These are phyloP conservation scores for Phalaenopsis equestris DNA, from an alignment of 106 monocot species.

Conservation along the genomic window DNA sequence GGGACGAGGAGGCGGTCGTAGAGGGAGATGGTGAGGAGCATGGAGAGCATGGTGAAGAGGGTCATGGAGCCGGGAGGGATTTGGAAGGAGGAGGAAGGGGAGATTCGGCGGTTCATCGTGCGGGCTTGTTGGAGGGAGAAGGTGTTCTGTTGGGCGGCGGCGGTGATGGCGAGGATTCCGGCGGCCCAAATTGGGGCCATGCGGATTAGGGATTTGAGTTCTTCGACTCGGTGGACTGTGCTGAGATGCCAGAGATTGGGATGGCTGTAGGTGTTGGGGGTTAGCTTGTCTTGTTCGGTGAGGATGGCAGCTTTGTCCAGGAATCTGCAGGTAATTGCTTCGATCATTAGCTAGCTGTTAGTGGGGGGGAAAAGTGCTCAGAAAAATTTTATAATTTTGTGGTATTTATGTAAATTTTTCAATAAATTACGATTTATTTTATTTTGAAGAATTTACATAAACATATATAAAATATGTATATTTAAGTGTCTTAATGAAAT, in stretches of 20 bases:
- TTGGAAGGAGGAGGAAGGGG: slow-evolving; percentile 36
- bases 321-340: slow-evolving; percentile 17
- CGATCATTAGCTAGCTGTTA: no score
- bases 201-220: slow-evolving; percentile 70
- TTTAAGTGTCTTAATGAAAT: no score
- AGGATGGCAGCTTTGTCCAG: slow-evolving; percentile 59
- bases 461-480: no score
- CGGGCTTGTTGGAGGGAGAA: slow-evolving; percentile 84
- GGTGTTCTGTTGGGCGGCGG: slow-evolving; percentile 58
- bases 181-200: slow-evolving; percentile 89
- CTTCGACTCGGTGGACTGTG: slow-evolving; percentile 89
- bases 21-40: slow-evolving; percentile 62
- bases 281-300: slow-evolving; percentile 21
- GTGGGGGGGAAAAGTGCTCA: no score
- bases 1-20: slow-evolving; percentile 79
- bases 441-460: no score
- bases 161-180: slow-evolving; percentile 71
- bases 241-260: slow-evolving; percentile 60
- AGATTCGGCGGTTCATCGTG: slow-evolving; percentile 74
- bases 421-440: no score
- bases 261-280: not conserved
- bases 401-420: no score
- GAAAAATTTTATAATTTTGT: no score
- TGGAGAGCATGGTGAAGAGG: slow-evolving; percentile 61
- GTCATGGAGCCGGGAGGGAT: slow-evolving; percentile 85